These are phyloP conservation scores for Yamadazyma philogaea DNA, from an alignment of 805 yeast genomes.

Conservation along the genomic window DNA sequence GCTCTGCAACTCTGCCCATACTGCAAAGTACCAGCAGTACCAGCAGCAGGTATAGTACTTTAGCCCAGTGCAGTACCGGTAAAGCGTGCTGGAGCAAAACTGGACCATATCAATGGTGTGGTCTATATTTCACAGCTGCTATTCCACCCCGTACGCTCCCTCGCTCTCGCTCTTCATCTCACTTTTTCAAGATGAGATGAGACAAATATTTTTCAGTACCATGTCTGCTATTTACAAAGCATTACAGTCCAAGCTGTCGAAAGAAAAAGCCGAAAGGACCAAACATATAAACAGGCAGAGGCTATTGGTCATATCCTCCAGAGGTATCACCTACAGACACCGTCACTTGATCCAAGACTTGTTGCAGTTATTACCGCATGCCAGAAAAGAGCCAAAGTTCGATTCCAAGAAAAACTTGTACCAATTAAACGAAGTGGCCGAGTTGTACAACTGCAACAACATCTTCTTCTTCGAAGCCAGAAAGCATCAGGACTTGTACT, in stretches of 20 bases:
- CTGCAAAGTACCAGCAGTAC: too few relatives aligned
- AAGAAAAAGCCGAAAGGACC: conserved; percentile 45
- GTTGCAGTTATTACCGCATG: conserved; percentile 79
- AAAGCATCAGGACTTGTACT: conserved; percentile 90
- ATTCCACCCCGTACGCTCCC: neutral
- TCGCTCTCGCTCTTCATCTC: neutral
- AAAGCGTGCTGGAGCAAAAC: too few relatives aligned
- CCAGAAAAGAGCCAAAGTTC: conserved; percentile 92
- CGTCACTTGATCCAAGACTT: conserved; percentile 89
- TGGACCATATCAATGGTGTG: too few relatives aligned
- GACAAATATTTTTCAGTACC: conserved; percentile 11
- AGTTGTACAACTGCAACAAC: conserved; percentile 94
- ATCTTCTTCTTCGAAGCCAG: conserved; percentile 91
- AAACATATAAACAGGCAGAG: conserved; percentile 82
- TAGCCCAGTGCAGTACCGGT: too few relatives aligned
- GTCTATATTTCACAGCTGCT: too few relatives aligned
- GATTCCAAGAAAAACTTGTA: conserved; percentile 87
- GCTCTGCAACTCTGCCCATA: too few relatives aligned
- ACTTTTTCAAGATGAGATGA: conserved; percentile 13
- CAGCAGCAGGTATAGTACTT: too few relatives aligned
- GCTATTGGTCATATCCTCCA: conserved; percentile 82
- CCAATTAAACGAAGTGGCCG: conserved; percentile 93
- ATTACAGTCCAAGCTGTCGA: conserved; percentile 44
- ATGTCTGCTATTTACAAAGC: conserved; percentile 49
- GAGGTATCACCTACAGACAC: conserved; percentile 94